These are phyloP conservation scores for Chalaropsis ovoidea DNA, from an alignment of 2,329 filamentous ascomycete species.

Conservation along the genomic window DNA sequence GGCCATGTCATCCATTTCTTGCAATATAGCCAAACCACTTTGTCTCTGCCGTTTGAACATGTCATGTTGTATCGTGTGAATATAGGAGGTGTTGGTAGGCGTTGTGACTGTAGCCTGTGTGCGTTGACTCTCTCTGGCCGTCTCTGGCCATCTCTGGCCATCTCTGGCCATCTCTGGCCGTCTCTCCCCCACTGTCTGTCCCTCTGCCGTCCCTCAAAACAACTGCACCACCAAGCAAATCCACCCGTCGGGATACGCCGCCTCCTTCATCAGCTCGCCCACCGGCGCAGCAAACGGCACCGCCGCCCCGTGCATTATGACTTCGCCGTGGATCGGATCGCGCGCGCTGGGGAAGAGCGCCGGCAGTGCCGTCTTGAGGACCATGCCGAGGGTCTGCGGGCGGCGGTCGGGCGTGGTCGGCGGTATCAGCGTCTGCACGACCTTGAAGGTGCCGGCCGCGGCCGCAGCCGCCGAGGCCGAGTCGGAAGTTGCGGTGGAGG, in stretches of 20 bases:
- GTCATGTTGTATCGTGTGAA: neutral
- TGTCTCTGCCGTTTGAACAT: neutral
- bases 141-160: neutral
- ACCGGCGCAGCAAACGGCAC: conserved; percentile 72
- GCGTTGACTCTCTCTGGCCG: neutral
- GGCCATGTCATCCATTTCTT: neutral
- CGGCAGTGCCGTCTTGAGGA: conserved; percentile 65
- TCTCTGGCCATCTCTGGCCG: neutral
- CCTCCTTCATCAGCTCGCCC: conserved; percentile 71
- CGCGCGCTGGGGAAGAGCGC: conserved; percentile 76
- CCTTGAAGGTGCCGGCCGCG: conserved; percentile 48
- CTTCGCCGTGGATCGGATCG: conserved; percentile 72
- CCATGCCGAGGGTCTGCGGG: conserved; percentile 57
- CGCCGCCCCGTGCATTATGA: conserved; percentile 73
- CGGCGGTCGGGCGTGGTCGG: conserved; percentile 34
- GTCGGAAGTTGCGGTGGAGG: no score
- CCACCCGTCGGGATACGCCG: conserved; percentile 88
- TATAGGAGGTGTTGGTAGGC: neutral
- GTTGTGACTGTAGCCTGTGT: neutral
- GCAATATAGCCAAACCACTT: neutral
- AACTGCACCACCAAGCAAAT: conserved; percentile 61
- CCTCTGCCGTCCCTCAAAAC: conserved; percentile 10
- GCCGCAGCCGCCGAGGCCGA: conserved; percentile 22
- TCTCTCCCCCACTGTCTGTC: neutral
- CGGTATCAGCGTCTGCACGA: conserved; percentile 67